Evolutionary conservation across 768 basidiomycete species (phyloP), one percentile per base, ranked within the genome.

Genomic region (Hygrophoropsis aurantiaca): DNA sequence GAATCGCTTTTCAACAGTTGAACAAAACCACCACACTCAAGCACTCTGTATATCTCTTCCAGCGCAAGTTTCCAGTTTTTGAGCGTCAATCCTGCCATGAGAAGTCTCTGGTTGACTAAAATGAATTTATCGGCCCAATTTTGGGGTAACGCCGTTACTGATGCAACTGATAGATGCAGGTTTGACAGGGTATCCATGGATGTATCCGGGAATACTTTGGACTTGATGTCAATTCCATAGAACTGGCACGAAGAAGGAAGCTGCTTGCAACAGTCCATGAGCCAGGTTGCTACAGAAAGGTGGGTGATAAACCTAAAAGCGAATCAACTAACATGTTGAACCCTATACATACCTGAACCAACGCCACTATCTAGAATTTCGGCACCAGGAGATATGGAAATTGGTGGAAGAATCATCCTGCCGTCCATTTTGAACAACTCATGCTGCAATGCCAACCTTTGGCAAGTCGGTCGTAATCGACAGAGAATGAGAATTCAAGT

Each of bases 31-130:
- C 68, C 67, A 0, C 67, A 68, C 2, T 11, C 47, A 27, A 71
- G 58, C 1, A 67, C 64, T 4, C 68, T 56, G 38, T 54, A 58
- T 7, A 68, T 60, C 26, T 66, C 69, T 3, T 43, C 20, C 11
- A 68, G 46, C 5, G 37, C 54, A 0, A 43, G 25, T 5, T 20
- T 41, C 70, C 70, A 71, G 11, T 70, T 59, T 2, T 53, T 53
- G 7, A 38, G 47, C 0, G 58, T 54, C 23, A 71, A 61, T 1
- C 58, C 68, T 4, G 43, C 53, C 6, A 67, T 51, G 2, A 70
- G 53, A 16, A 71, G 55, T 0, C 68, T 58, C 23, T 71, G 69
- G 23, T 68, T 54, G 13, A 70, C 54, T 33, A 71, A 54, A 3
- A 46, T 15, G 48, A 71, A 71, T 15, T 55, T 59, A 16, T 52